A percentile compares a stretch with the other conserved stretches of the same genome.
phyloP scores from a whole-genome alignment of 2,329 filamentous ascomycete species.

The Nigrospora osmanthi region DNA sequence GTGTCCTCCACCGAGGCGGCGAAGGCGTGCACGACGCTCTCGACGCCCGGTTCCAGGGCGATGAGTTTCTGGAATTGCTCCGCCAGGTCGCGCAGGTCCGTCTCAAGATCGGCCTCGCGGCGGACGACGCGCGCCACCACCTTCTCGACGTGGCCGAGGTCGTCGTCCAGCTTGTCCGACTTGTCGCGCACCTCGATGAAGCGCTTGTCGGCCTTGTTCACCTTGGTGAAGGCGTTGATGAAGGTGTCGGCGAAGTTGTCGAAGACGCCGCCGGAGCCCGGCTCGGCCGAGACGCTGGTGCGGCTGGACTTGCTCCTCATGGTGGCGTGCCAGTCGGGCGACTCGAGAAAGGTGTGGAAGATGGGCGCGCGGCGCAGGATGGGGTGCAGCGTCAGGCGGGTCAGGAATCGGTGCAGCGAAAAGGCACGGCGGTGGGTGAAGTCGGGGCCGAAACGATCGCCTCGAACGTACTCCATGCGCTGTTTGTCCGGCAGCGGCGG shows the following conservation, averaged over 20 bases:
- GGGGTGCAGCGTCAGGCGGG: constrained; percentile 79
- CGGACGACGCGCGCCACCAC: constrained; percentile 87
- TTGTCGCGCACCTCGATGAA: constrained; percentile 93
- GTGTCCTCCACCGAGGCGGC: constrained; percentile 81
- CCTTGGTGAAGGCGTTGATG: constrained; percentile 94
- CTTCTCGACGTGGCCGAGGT: constrained; percentile 88
- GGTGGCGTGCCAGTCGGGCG: constrained; percentile 89
- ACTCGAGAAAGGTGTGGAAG: constrained; percentile 85
- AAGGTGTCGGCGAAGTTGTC: constrained; percentile 95
- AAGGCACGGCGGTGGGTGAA: constrained; percentile 85
- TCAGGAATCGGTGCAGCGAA: constrained; percentile 85
- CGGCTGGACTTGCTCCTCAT: constrained; percentile 75
- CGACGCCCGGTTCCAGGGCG: constrained; percentile 78
- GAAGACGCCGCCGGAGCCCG: constrained; percentile 64
- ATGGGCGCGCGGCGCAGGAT: constrained; percentile 77
- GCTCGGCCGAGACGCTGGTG: constrained; percentile 41
- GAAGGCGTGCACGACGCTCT: constrained; percentile 75
- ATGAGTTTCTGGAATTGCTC: constrained; percentile 94
- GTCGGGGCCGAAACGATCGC: constrained; percentile 88
- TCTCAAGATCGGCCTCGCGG: constrained; percentile 78
- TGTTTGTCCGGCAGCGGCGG: constrained; percentile 96
- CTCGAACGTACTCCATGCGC: constrained; percentile 97
- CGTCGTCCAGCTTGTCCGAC: constrained; percentile 89
- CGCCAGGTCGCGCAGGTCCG: constrained; percentile 81
- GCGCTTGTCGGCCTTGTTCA: constrained; percentile 88